A percentile compares a stretch with the other conserved stretches of the same genome.
Evolutionary conservation across 345 rosid species (phyloP).

Genomic region (Syzygium oleosum): DNA sequence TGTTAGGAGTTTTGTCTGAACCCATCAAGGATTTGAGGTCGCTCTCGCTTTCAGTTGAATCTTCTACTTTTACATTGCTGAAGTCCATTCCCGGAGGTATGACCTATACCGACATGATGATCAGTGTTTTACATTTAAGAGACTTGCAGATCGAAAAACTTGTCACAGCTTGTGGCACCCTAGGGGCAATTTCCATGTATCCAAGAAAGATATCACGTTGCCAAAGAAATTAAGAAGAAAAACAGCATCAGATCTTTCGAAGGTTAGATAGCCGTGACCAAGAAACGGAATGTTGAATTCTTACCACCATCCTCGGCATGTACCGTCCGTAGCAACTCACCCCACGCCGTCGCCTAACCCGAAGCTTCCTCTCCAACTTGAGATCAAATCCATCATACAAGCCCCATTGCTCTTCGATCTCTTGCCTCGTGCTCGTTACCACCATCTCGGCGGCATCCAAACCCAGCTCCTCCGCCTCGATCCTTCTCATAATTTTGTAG

Average conservation of each 20-base stretch:
- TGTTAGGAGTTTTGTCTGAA: constrained; percentile 48
- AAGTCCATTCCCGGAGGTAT: constrained; percentile 75
- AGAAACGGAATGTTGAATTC: not conserved
- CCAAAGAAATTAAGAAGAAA: not conserved
- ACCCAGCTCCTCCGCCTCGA: constrained; percentile 51
- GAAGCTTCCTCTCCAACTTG: constrained; percentile 56
- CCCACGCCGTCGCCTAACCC: constrained; percentile 51
- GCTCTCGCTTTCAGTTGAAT: constrained; percentile 39
- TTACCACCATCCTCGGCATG: constrained; percentile 73
- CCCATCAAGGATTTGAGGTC: constrained; percentile 50
- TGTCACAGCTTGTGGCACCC: not conserved
- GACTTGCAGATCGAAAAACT: not conserved
- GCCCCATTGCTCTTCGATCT: constrained; percentile 77
- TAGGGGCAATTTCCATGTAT: not conserved
- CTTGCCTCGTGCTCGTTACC: constrained; percentile 67
- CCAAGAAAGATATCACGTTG: not conserved
- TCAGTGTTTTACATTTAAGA: not conserved
- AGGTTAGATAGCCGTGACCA: not conserved
- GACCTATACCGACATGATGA: constrained; percentile 22
- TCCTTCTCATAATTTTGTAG: constrained; percentile 55
- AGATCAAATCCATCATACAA: constrained; percentile 65
- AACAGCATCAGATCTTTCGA: not conserved
- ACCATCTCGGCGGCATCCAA: constrained; percentile 59
- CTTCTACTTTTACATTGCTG: constrained; percentile 45
- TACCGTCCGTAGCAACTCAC: constrained; percentile 60